A percentile compares a stretch with the other conserved stretches of the same genome.
These are phyloP conservation scores for Aureobasidium zeae DNA, from an alignment of 2,329 filamentous ascomycete species.

Conservation along the genomic window DNA sequence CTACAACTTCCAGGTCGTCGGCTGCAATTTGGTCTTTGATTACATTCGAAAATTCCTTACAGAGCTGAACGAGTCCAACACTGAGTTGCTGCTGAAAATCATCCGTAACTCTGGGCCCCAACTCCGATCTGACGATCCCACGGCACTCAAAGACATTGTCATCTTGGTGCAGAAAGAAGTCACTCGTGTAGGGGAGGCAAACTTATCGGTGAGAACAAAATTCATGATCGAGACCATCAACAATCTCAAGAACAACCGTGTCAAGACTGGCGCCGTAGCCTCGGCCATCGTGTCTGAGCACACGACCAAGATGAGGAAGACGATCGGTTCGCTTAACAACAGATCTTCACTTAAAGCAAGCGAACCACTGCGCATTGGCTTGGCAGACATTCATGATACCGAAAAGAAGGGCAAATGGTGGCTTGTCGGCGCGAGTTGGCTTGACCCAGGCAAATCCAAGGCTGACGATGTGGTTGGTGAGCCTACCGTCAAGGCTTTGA, in stretches of 20 bases:
- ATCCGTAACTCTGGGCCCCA: conserved; percentile 73
- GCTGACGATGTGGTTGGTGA: neutral
- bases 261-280: conserved; percentile 64
- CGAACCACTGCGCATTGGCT: conserved; percentile 71
- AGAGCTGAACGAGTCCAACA: conserved; percentile 73
- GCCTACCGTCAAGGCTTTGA: neutral
- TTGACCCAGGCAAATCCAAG: conserved; percentile 30
- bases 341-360: conserved; percentile 58
- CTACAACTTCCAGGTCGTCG: conserved; percentile 85
- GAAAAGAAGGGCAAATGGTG: conserved; percentile 95
- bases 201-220: conserved; percentile 76
- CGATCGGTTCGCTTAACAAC: conserved; percentile 65
- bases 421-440: conserved; percentile 93
- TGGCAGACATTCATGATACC: conserved; percentile 72
- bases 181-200: conserved; percentile 55
- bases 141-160: conserved; percentile 81
- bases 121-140: conserved; percentile 79
- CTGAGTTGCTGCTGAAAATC: conserved; percentile 76
- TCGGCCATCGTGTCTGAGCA: conserved; percentile 70
- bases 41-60: conserved; percentile 71
- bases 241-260: conserved; percentile 86
- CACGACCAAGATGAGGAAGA: conserved; percentile 79
- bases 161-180: conserved; percentile 65
- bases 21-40: conserved; percentile 78
- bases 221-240: conserved; percentile 98